Conservation (phyloP, 768 basidiomycete species). For the Collybia mongolica region DNA sequence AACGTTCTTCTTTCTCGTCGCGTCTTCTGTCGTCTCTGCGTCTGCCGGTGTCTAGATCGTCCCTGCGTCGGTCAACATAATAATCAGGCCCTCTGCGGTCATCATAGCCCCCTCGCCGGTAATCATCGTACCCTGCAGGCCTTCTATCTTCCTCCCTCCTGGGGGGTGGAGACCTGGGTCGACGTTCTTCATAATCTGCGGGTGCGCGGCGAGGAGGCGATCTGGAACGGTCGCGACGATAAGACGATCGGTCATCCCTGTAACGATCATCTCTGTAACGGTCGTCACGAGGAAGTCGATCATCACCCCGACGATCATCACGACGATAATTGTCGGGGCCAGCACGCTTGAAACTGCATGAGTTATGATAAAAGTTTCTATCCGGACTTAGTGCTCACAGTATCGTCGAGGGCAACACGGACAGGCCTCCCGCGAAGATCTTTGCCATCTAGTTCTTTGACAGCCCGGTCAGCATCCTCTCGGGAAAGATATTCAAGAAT, state of each 20-base stretch:
- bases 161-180: slow-evolving; percentile 77
- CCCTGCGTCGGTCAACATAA: slow-evolving; percentile 88
- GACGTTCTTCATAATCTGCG: slow-evolving; percentile 72
- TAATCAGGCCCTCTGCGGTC: slow-evolving; percentile 81
- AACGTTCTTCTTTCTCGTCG: slow-evolving; percentile 82
- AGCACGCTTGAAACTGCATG: slow-evolving; percentile 43
- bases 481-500: slow-evolving; percentile 87
- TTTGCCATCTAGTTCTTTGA: slow-evolving; percentile 80
- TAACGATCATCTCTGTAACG: slow-evolving; percentile 61
- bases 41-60: slow-evolving; percentile 51
- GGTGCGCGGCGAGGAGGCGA: slow-evolving; percentile 67
- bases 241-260: slow-evolving; percentile 45
- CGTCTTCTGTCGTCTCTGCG: slow-evolving; percentile 78
- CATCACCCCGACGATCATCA: slow-evolving; percentile 65
- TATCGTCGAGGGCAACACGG: slow-evolving; percentile 65
- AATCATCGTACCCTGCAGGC: slow-evolving; percentile 92
- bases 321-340: slow-evolving; percentile 76
- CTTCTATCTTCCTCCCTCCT: slow-evolving; percentile 84
- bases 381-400: slow-evolving; percentile 35
- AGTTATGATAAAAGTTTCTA: slow-evolving; percentile 3
- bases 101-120: slow-evolving; percentile 82
- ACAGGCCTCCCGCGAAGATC: slow-evolving; percentile 86
- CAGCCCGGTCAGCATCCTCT: slow-evolving; percentile 92
- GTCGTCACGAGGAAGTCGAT: slow-evolving; percentile 48
- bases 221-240: slow-evolving; percentile 80